phyloP scores from a whole-genome alignment of 2,329 filamentous ascomycete species.

The Ophiostoma novo-ulmi region DNA sequence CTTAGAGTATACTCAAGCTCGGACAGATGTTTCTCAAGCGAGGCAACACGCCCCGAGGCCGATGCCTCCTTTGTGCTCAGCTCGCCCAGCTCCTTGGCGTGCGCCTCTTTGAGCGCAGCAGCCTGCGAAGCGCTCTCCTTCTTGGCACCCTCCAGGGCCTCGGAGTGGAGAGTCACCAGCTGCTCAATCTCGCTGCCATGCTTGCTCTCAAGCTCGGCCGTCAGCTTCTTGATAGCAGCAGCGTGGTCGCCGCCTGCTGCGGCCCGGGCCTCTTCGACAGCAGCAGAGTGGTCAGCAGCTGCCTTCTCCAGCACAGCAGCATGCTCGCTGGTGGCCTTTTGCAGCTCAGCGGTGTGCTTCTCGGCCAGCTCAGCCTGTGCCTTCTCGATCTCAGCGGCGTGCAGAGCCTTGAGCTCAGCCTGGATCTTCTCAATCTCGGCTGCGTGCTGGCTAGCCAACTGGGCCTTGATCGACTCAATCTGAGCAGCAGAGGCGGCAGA shows the following conservation, averaged over 20 bases:
- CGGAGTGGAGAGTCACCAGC: conserved; percentile 40
- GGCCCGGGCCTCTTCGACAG: conserved; percentile 40
- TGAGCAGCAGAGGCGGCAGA: conserved; percentile 33
- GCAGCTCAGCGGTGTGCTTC: conserved; percentile 19
- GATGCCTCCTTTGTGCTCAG: conserved; percentile 32
- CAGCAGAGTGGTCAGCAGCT: conserved; percentile 34
- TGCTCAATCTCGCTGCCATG: conserved; percentile 42
- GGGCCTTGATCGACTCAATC: conserved; percentile 39
- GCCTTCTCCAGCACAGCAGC: conserved; percentile 35
- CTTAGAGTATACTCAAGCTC: conserved; percentile 38
- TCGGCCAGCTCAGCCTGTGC: conserved; percentile 35
- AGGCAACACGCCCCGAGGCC: conserved; percentile 41
- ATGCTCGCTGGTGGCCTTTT: conserved; percentile 33
- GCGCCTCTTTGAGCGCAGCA: conserved; percentile 34
- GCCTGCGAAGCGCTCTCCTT: conserved; percentile 40
- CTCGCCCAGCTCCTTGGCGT: conserved; percentile 41
- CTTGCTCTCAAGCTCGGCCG: conserved; percentile 39
- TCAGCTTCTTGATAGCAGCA: conserved; percentile 36
- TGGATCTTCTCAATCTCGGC: conserved; percentile 44
- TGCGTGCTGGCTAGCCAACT: conserved; percentile 39
- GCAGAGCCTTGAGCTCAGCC: conserved; percentile 34
- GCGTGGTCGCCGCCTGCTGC: conserved; percentile 22
- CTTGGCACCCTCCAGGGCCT: conserved; percentile 44
- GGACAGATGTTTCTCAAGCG: conserved; percentile 36
- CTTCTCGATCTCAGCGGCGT: conserved; percentile 44